Conservation (phyloP, 495 filamentous ascomycete genomes). For the Hypomontagnella submonticulosa region DNA sequence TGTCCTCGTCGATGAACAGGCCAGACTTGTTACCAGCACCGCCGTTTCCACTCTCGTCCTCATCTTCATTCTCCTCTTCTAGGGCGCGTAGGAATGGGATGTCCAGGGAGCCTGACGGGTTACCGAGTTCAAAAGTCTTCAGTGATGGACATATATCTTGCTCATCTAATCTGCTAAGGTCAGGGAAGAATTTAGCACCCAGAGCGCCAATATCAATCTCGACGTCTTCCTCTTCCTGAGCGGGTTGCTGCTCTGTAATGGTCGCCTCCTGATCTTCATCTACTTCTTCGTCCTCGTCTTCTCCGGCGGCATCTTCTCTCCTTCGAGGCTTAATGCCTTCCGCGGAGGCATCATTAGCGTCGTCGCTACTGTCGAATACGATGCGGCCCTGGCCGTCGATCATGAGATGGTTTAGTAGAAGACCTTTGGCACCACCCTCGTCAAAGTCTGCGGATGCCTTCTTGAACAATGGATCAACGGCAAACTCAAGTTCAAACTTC, state of each 20-base stretch:
- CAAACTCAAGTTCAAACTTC: slow-evolving; percentile 96
- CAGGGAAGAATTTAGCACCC: slow-evolving; percentile 84
- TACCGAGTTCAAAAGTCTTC: slow-evolving; percentile 90
- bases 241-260: slow-evolving; percentile 52
- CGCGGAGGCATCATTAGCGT: slow-evolving; percentile 71
- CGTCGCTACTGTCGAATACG: slow-evolving; percentile 98
- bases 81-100: slow-evolving; percentile 91
- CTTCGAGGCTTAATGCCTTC: slow-evolving; percentile 54
- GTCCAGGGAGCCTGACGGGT: slow-evolving; percentile 82
- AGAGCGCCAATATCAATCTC: slow-evolving; percentile 83
- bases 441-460: slow-evolving; percentile 98
- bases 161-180: slow-evolving; percentile 77
- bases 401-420: slow-evolving; percentile 92
- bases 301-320: slow-evolving; percentile 55
- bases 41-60: slow-evolving; percentile 62
- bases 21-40: slow-evolving; percentile 74
- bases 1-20: slow-evolving; percentile 85
- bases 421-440: slow-evolving; percentile 95
- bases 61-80: slow-evolving; percentile 82
- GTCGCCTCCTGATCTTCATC: slow-evolving; percentile 55
- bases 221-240: slow-evolving; percentile 66
- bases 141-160: slow-evolving; percentile 96
- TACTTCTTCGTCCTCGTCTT: slow-evolving; percentile 63
- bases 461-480: slow-evolving; percentile 97
- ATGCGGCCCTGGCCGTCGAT: slow-evolving; percentile 93